A percentile compares a stretch with the other conserved stretches of the same genome.
phyloP scores from a whole-genome alignment of 2,329 filamentous ascomycete genomes.

The Capronia coronata region DNA sequence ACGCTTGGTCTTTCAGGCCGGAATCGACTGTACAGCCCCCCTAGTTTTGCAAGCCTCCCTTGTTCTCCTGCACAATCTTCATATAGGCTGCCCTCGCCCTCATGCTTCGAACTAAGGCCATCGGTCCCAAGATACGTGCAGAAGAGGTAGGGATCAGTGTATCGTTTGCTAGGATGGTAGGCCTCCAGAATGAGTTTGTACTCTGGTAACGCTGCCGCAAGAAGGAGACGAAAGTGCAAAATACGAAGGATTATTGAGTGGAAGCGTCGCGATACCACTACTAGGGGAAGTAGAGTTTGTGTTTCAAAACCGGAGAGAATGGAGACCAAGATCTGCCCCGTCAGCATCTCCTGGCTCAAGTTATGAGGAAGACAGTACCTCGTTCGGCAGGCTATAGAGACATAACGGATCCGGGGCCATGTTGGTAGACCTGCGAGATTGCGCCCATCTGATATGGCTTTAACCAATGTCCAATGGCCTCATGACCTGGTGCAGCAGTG shows the following conservation, averaged over 20 bases:
- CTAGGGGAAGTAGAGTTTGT: constrained; percentile 50
- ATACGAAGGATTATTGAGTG: constrained; percentile 58
- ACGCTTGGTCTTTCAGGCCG: constrained; percentile 54
- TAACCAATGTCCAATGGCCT: neutral
- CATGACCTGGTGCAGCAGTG: neutral
- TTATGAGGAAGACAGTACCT: constrained; percentile 27
- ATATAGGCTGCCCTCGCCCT: constrained; percentile 36
- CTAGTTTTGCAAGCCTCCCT: constrained; percentile 45
- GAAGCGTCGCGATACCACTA: constrained; percentile 56
- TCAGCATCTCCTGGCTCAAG: neutral
- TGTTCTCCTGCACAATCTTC: constrained; percentile 31
- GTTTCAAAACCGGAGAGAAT: constrained; percentile 47
- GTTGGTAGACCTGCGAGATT: neutral
- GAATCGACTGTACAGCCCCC: constrained; percentile 63
- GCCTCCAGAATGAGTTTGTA: constrained; percentile 70
- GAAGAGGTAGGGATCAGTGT: constrained; percentile 61
- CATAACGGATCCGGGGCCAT: constrained; percentile 9
- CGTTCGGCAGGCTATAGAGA: constrained; percentile 32
- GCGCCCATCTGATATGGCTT: constrained; percentile 4
- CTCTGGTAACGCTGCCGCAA: constrained; percentile 52
- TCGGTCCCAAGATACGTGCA: constrained; percentile 63
- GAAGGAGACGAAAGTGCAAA: constrained; percentile 57
- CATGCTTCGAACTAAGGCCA: constrained; percentile 45
- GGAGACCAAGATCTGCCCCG: constrained; percentile 45
- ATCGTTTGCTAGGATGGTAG: constrained; percentile 63